A percentile compares a stretch with the other conserved stretches of the same genome.
These are phyloP conservation scores for Hypholoma fasciculare DNA, from an alignment of 768 basidiomycete species.

Conservation along the genomic window DNA sequence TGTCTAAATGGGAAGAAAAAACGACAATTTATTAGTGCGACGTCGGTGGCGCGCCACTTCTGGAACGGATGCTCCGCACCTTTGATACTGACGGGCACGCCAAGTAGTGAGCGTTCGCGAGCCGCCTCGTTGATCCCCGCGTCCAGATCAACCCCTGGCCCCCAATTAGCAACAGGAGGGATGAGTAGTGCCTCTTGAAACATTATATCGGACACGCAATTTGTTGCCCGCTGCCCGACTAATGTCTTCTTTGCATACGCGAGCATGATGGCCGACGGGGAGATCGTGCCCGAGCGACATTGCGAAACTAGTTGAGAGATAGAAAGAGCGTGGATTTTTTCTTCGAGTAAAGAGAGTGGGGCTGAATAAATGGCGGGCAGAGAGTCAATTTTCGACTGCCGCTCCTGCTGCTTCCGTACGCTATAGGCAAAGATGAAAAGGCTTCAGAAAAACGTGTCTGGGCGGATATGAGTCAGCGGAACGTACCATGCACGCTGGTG, in stretches of 20 bases:
- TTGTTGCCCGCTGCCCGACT: constrained; percentile 54
- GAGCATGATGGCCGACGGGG: constrained; percentile 43
- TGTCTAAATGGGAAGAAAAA: constrained; percentile 30
- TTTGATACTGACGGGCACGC: constrained; percentile 71
- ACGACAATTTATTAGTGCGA: constrained; percentile 1
- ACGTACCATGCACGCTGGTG: constrained; percentile 43
- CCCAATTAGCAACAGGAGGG: constrained; percentile 39
- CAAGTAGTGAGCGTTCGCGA: constrained; percentile 52
- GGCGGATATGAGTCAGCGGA: constrained; percentile 17
- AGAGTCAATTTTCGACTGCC: constrained; percentile 41
- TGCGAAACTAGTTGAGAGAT: constrained; percentile 45
- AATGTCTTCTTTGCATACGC: constrained; percentile 59
- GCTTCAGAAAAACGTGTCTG: constrained; percentile 3
- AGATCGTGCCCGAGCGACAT: constrained; percentile 40
- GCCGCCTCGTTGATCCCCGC: constrained; percentile 29
- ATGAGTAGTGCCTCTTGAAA: constrained; percentile 45
- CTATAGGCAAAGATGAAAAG: constrained; percentile 23
- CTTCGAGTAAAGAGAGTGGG: constrained; percentile 43
- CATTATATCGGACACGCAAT: constrained; percentile 71
- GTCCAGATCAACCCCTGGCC: constrained; percentile 36
- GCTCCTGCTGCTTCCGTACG: constrained; percentile 44
- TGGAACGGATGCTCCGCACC: constrained; percentile 31
- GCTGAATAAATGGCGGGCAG: constrained; percentile 36
- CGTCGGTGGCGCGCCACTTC: constrained; percentile 4
- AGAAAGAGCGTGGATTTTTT: constrained; percentile 50